These are phyloP conservation scores for Ustilago loliicola DNA, from an alignment of 1,284 basidiomycete genomes.

Conservation along the genomic window DNA sequence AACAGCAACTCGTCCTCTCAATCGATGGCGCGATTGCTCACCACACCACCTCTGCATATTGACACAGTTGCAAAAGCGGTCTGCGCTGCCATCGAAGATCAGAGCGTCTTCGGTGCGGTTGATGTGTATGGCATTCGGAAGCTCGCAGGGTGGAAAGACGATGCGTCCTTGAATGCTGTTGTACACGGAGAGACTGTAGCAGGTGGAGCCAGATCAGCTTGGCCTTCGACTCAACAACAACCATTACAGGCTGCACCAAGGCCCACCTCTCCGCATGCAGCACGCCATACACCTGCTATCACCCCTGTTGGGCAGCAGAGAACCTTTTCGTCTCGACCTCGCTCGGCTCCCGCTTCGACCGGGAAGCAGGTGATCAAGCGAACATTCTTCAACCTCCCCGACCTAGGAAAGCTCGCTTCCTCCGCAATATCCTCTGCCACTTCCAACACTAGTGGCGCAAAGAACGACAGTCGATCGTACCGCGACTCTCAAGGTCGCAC, in stretches of 20 bases:
- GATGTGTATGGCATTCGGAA: conserved; percentile 52
- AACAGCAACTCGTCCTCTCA: conserved; percentile 63
- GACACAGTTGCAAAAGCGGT: conserved; percentile 93
- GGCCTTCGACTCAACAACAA: conserved; percentile 17
- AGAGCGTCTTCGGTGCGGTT: conserved; percentile 53
- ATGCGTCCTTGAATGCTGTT: conserved; percentile 29
- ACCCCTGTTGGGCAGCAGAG: conserved; percentile 26
- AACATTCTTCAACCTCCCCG: conserved; percentile 47
- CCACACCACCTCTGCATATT: conserved; percentile 90
- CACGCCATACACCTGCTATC: conserved; percentile 15
- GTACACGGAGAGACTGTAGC: conserved; percentile 21
- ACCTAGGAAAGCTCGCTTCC: conserved; percentile 48
- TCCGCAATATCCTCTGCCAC: conserved; percentile 22
- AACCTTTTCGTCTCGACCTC: not conserved
- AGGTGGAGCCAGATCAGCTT: conserved; percentile 6
- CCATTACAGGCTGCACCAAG: conserved; percentile 22
- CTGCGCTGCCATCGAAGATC: conserved; percentile 73
- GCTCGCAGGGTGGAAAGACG: conserved; percentile 61
- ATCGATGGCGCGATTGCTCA: conserved; percentile 82
- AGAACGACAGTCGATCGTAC: conserved; percentile 19
- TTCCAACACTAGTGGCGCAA: not conserved
- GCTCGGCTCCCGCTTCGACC: not conserved
- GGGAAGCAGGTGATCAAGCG: conserved; percentile 1
- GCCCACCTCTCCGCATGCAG: conserved; percentile 10
- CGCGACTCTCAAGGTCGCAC: conserved; percentile 35